These are phyloP conservation scores for Truncatella angustata DNA, from an alignment of 2,329 filamentous ascomycete species.

Conservation along the genomic window DNA sequence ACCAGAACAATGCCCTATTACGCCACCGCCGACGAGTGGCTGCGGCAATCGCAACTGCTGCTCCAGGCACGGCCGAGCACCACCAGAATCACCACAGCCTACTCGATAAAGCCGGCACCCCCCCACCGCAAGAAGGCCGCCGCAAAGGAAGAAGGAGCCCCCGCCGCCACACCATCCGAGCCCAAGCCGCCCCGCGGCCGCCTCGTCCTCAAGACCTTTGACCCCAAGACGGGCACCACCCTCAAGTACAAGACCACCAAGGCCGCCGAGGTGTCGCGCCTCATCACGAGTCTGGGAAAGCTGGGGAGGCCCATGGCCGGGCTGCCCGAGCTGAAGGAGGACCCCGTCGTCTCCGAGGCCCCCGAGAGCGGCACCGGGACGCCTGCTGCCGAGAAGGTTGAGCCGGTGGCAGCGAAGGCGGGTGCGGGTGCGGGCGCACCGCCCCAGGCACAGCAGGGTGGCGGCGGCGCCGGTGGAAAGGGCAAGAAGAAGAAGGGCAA, in stretches of 20 bases:
- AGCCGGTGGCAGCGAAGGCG: conserved; percentile 14
- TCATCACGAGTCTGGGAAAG: conserved; percentile 74
- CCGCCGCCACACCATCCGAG: conserved; percentile 27
- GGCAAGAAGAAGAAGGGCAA: conserved; percentile 74
- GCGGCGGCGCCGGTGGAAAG: conserved; percentile 40
- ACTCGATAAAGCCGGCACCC: conserved; percentile 56
- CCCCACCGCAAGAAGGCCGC: conserved; percentile 21
- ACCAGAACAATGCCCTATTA: conserved; percentile 84
- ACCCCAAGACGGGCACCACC: conserved; percentile 75
- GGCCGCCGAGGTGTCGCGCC: conserved; percentile 80
- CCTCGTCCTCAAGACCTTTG: conserved; percentile 86
- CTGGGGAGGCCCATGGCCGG: conserved; percentile 70
- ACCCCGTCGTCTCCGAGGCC: conserved; percentile 30
- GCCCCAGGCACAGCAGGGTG: conserved; percentile 21
- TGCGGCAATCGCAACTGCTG: conserved; percentile 81
- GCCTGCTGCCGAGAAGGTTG: conserved; percentile 22
- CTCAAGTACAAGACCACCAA: conserved; percentile 93
- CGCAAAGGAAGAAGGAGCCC: conserved; percentile 25
- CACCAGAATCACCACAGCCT: conserved; percentile 88
- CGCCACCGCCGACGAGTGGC: conserved; percentile 83
- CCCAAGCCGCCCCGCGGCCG: conserved; percentile 55
- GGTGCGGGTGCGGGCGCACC: conserved; percentile 22
- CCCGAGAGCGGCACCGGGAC: conserved; percentile 33
- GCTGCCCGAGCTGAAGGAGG: conserved; percentile 42
- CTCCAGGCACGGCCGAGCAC: conserved; percentile 82